Base-by-base conservation (phyloP, 352 stramenopile genomes). In the Lagenidium giganteum region DNA sequence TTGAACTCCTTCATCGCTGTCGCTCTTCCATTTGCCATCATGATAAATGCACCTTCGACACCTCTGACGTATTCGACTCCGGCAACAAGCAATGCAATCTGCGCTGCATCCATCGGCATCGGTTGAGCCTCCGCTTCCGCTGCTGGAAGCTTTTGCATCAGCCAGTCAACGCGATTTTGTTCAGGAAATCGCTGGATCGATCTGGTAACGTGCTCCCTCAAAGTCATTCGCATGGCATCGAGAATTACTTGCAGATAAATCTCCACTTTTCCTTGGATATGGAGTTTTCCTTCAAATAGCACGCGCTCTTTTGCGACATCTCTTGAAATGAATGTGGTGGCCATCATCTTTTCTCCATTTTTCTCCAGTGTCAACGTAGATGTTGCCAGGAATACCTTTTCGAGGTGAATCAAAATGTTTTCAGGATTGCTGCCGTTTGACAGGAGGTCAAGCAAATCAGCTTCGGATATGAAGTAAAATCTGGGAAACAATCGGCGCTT, bases 381-480 rank as follows among this genome's bases (percentile, higher is more conserved):
- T 0, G 66, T 88, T 16, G 77, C 72, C 17, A 92, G 51, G 20
- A 88, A 92, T 2, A 92, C 51, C 71, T 98, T 97, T 28, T 96
- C 83, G 9, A 96, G 67, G 54, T 98, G 92, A 25, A 87, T 61
- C 40, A 98, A 70, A 24, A 98, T 90, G 39, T 81, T 94, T 25
- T 75, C 67, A 3, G 92, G 93, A 8, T 71, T 69, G 33, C 65
- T 93, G 4, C 93, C 93, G 39, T 97, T 98, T 13, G 88, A 97
- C 5, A 98, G 68, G 26, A 98, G 81, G 50, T 98, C 93, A 12
- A 98, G 66, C 23, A 98, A 52, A 54, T 98, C 92, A 0, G 88
- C 78, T 54, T 97, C 92, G 0, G 87, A 97, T n/a, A 96, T 87
- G 45, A 98, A 98, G 59, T 98, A 98, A 42, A 98, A 97, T 0